Evolutionary conservation across 306 rosid genomes (phyloP), one percentile per base, ranked within the genome.

Genomic region (Sphenostylis stenocarpa): DNA sequence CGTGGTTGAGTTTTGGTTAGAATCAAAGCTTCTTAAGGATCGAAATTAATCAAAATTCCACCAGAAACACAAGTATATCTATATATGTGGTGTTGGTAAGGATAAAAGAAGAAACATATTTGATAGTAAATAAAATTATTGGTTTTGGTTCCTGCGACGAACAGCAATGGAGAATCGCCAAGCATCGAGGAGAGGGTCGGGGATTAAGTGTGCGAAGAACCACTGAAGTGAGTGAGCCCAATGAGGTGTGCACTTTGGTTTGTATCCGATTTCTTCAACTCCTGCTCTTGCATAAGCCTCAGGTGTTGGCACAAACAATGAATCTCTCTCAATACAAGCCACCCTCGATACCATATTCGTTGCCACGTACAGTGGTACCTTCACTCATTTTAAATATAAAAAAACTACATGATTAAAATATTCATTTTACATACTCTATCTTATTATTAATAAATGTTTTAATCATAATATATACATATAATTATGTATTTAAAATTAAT

Each of bases 281-380:
- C 89, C 91, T 0, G 92, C 91, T 67, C 57, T 70, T 36, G 90
- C 96, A 73, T 91, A 89, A 7, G 72, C 93, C 10, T 90, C 87
- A 0, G 98, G 75, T 19, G 92, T 79, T n/a, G 98, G 93, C 72
- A 87, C 36, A 68, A 90, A 90, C 10, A 88, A n/a, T 0, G 94
- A 90, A 0, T 87, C 39, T 33, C 69, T 57, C 28, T 84, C 49
- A 0, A 90, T 88, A 1, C 75, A 79, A 3, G 93, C 93, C 9
- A 87, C 83, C 57, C 31, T 70, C 7, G 86, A 79, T 53, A 11
- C 86, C 97, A 93, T 86, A 23, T 85, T 87, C 20, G 98, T 93
- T 16, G 93, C 91, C 8, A 91, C 97, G 10, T 93, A 91, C 5
- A 93, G 75, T 4, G 96, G 98, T 36, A 88, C 86, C 97, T 90